phyloP scores from a whole-genome alignment of 2,329 filamentous ascomycete species.

The Tolypocladium nubicola region DNA sequence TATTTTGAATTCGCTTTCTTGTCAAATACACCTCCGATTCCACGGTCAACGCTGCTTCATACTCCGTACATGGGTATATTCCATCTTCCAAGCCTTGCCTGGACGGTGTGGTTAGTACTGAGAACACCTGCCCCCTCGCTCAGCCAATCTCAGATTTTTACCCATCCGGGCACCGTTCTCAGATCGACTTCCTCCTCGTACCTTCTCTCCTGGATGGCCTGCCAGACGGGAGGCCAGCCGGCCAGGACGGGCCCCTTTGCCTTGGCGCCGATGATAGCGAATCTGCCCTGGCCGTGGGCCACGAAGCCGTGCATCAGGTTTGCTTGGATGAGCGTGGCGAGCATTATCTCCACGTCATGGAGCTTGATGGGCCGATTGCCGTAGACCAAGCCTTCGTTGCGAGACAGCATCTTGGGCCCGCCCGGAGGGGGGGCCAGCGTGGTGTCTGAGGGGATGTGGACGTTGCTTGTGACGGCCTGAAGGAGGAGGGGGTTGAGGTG shows the following conservation, averaged over 20 bases:
- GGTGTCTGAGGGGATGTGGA: slow-evolving; percentile 23
- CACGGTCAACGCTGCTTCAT: neutral
- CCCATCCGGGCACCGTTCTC: slow-evolving; percentile 67
- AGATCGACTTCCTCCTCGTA: slow-evolving; percentile 49
- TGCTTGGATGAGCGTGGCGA: slow-evolving; percentile 69
- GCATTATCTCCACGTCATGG: slow-evolving; percentile 64
- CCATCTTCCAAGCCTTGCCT: neutral
- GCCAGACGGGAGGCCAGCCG: slow-evolving; percentile 68
- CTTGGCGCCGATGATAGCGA: slow-evolving; percentile 74
- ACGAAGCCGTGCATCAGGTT: slow-evolving; percentile 77
- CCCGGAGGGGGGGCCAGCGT: slow-evolving; percentile 38
- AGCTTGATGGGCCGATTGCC: slow-evolving; percentile 50
- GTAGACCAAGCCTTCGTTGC: slow-evolving; percentile 51
- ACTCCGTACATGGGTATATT: neutral
- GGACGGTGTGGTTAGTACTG: neutral
- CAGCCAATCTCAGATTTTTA: slow-evolving; percentile 29
- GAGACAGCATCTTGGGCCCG: slow-evolving; percentile 35
- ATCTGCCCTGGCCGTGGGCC: slow-evolving; percentile 62
- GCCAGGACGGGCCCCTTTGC: slow-evolving; percentile 52
- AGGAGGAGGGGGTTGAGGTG: slow-evolving; percentile 42
- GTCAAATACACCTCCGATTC: neutral
- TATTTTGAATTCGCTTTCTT: neutral
- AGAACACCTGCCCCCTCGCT: neutral
- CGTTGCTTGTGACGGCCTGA: slow-evolving; percentile 37
- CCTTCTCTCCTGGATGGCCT: slow-evolving; percentile 52